Evolutionary conservation across 2,329 filamentous ascomycete species (phyloP).

Genomic region (Aspergillus latus): DNA sequence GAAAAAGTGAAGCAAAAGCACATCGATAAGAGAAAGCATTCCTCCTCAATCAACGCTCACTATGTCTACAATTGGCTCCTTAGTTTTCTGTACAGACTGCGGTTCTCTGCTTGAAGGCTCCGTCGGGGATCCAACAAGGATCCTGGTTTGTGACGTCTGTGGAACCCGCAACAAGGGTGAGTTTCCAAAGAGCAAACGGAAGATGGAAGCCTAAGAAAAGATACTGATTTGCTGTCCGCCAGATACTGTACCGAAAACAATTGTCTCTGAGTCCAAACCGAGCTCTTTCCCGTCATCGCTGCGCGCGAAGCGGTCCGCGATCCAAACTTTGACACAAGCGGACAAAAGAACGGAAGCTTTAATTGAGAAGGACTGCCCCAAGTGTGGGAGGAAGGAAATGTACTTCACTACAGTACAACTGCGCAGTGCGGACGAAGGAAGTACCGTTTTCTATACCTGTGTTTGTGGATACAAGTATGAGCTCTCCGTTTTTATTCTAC

Average conservation of each 20-base stretch:
- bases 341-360: slow-evolving; percentile 73
- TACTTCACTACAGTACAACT: slow-evolving; percentile 82
- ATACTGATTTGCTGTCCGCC: slow-evolving; percentile 21
- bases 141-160: slow-evolving; percentile 81
- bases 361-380: slow-evolving; percentile 69
- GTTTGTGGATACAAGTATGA: slow-evolving; percentile 80
- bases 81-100: slow-evolving; percentile 91
- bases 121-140: slow-evolving; percentile 71
- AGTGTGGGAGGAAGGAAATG: slow-evolving; percentile 80
- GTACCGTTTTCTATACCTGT: slow-evolving; percentile 86
- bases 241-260: slow-evolving; percentile 75
- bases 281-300: slow-evolving; percentile 88
- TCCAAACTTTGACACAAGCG: slow-evolving; percentile 76
- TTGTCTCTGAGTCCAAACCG: slow-evolving; percentile 80
- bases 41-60: slow-evolving; percentile 2
- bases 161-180: slow-evolving; percentile 79
- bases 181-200: slow-evolving; percentile 2
- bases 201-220: not conserved
- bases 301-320: slow-evolving; percentile 79
- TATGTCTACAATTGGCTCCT: slow-evolving; percentile 87
- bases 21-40: not conserved
- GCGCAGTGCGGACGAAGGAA: slow-evolving; percentile 91
- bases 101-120: slow-evolving; percentile 84
- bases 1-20: slow-evolving; percentile 23
- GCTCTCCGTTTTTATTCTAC: not conserved